A percentile compares a stretch with the other conserved stretches of the same genome.
phyloP scores from a whole-genome alignment of 768 basidiomycete genomes.

The Mycena venus region DNA sequence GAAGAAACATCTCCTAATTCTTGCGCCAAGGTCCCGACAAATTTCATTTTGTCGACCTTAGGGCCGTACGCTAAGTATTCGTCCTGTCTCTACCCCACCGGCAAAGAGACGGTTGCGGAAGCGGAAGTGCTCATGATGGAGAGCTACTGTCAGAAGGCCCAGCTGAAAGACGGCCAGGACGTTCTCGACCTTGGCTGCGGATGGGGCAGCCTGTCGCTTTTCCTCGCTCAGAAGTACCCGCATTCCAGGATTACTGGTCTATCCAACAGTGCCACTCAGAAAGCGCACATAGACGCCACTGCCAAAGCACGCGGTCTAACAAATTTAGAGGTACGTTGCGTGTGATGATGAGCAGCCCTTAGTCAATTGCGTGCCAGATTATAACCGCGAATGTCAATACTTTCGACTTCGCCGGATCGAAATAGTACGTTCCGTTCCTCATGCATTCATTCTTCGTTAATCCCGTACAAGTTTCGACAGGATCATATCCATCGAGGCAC shows the following conservation, averaged over 20 bases:
- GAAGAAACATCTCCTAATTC: neutral
- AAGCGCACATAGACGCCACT: conserved; percentile 67
- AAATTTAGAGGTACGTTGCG: conserved; percentile 62
- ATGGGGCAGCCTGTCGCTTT: conserved; percentile 81
- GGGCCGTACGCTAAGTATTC: conserved; percentile 79
- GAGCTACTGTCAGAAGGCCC: conserved; percentile 75
- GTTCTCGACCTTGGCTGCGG: conserved; percentile 81
- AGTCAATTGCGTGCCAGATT: conserved; percentile 50
- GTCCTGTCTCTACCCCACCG: conserved; percentile 73
- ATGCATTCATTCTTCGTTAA: neutral
- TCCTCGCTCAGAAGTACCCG: conserved; percentile 80
- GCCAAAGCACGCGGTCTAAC: conserved; percentile 63
- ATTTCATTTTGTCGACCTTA: conserved; percentile 75
- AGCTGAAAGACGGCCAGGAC: conserved; percentile 70
- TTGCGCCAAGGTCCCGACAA: conserved; percentile 62
- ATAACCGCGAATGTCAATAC: conserved; percentile 79
- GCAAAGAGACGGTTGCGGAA: conserved; percentile 69
- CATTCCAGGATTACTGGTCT: conserved; percentile 71
- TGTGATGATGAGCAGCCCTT: neutral
- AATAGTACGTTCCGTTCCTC: conserved; percentile 51
- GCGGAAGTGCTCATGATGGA: conserved; percentile 78
- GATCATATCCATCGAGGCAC: conserved; percentile 77
- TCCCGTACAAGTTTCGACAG: conserved; percentile 68
- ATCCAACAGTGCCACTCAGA: conserved; percentile 79
- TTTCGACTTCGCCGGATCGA: conserved; percentile 66